These are phyloP conservation scores for Salix brachista DNA, from an alignment of 345 rosid species.

Conservation along the genomic window DNA sequence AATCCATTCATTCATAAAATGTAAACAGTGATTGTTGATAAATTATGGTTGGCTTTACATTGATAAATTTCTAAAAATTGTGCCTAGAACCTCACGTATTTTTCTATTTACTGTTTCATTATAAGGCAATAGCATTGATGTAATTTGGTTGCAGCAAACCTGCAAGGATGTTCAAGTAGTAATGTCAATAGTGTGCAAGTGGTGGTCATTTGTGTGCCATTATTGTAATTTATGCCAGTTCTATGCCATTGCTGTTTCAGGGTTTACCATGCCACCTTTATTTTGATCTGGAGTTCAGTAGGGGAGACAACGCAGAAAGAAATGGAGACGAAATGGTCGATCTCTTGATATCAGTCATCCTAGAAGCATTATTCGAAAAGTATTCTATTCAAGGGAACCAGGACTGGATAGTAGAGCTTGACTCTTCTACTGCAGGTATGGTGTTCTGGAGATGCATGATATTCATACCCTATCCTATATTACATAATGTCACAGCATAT, in stretches of 20 bases:
- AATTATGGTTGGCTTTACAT: background rate
- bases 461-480: background rate
- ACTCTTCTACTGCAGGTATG: slow-evolving; percentile 87
- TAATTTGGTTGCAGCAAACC: background rate
- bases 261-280: slow-evolving; percentile 93
- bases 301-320: slow-evolving; percentile 49
- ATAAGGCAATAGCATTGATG: background rate
- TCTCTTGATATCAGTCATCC: slow-evolving; percentile 63
- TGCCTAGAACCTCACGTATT: background rate
- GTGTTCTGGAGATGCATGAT: slow-evolving; percentile 4
- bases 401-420: slow-evolving; percentile 90
- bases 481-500: slow-evolving; percentile 1
- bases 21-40: background rate
- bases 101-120: background rate
- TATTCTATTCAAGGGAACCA: slow-evolving; percentile 64
- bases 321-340: slow-evolving; percentile 94
- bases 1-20: too few species aligned
- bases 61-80: background rate
- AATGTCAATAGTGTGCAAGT: background rate
- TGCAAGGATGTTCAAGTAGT: background rate
- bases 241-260: slow-evolving; percentile 33
- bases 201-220: background rate
- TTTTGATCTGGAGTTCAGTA: slow-evolving; percentile 86
- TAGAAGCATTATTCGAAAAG: slow-evolving; percentile 64
- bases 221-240: slow-evolving; percentile 7